Evolutionary conservation across 2,329 filamentous ascomycete species (phyloP), one percentile per base, ranked within the genome.

Genomic region (Westerdykella sp.): DNA sequence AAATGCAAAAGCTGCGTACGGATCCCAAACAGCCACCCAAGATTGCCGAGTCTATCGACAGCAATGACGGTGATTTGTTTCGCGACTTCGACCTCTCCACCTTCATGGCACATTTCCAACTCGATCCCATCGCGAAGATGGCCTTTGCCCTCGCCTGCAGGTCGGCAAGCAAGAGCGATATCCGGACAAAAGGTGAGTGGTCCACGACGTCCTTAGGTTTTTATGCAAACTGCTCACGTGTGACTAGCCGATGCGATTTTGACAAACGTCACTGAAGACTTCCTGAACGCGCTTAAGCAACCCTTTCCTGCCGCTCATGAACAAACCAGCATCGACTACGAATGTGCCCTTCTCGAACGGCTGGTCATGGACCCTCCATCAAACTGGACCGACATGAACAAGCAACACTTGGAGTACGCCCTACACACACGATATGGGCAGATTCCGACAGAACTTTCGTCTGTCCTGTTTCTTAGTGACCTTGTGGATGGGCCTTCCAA

Each of bases 51-150:
- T 86, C 90, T 15, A 85, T 98, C 63, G 90, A 96, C 67, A 84
- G 83, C 1, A 87, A 83, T 15, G 91, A 93, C 54, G 89, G 93
- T 57, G 91, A 98, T 56, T 80, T 95, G 47, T 96, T 95, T 66
- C 85, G 89, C 45, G 91, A 97, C 63, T 96, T 98, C 59, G 91
- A 98, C 63, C 78, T 98, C n/a, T 85, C 87, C 2, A 87, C 85
- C 2, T 97, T 98, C 64, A 83, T 97, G 76, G 86, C 95, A 51
- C 90, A 97, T 67, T 98, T 98, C 74, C 89, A 90, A 64, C 77
- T 96, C 42, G 90, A 96, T 69, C 82, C 88, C 9, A 69, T 96
- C 37, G 82, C 89, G 59, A 95, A 95, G 74, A 87, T 87, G 34
- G 79, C 94, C 48, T 76, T 98, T 50, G 87, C 88, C 39, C 74